Conservation (phyloP, 164 flowering plant genomes). For the Amborella trichopoda region DNA sequence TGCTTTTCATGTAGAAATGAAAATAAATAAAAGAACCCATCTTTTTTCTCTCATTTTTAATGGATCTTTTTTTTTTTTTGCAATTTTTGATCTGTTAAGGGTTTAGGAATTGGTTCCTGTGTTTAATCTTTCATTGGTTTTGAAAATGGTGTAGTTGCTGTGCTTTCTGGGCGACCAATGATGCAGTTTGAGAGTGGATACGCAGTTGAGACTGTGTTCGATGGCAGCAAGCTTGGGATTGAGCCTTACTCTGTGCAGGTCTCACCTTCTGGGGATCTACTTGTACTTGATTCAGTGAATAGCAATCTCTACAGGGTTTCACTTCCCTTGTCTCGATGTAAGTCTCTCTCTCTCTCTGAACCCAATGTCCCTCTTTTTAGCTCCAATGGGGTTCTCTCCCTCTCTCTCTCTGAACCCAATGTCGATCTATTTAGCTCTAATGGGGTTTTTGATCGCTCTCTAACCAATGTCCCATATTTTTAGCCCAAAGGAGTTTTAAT, state of each 20-base stretch:
- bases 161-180: constrained; percentile 62
- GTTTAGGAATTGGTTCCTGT: not conserved
- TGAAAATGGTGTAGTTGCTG: constrained; percentile 21
- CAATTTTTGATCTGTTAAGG: not conserved
- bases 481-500: too few relatives aligned
- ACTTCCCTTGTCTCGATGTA: constrained; percentile 66
- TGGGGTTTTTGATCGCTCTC: too few relatives aligned
- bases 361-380: not conserved
- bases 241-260: constrained; percentile 79
- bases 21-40: too few relatives aligned
- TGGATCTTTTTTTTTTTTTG: not conserved
- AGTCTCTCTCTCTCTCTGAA: not conserved
- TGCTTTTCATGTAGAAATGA: not conserved
- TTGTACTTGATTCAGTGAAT: constrained; percentile 78
- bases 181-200: constrained; percentile 92
- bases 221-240: constrained; percentile 94
- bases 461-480: too few relatives aligned
- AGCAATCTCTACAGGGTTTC: constrained; percentile 82
- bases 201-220: constrained; percentile 87
- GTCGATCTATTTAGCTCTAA: too few relatives aligned
- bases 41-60: not conserved
- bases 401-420: not conserved
- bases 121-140: not conserved
- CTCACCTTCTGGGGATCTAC: constrained; percentile 69
- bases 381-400: not conserved